Evolutionary conservation across 805 yeast species (phyloP).

Genomic region (Lachancea meyersii): DNA sequence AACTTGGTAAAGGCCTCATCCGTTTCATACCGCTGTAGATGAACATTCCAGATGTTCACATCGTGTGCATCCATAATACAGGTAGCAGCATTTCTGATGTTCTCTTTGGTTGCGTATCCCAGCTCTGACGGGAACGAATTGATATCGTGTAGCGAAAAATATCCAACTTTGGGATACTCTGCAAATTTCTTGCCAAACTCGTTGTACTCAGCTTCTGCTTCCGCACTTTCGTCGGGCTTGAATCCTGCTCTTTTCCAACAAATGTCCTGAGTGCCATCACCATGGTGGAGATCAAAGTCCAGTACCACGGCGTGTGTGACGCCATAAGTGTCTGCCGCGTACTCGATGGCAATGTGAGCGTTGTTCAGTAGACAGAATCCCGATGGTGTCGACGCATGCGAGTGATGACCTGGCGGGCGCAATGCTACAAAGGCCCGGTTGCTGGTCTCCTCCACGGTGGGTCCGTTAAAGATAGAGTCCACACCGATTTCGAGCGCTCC

Average conservation of each 20-base stretch:
- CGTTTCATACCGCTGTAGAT: slow-evolving; percentile 56
- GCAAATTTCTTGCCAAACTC: slow-evolving; percentile 42
- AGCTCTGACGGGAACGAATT: slow-evolving; percentile 80
- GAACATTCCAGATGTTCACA: slow-evolving; percentile 78
- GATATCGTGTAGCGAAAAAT: slow-evolving; percentile 78
- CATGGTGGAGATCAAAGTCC: slow-evolving; percentile 83
- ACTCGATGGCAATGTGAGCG: slow-evolving; percentile 74
- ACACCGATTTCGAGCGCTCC: slow-evolving; percentile 71
- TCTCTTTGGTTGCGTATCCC: slow-evolving; percentile 67
- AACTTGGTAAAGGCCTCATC: slow-evolving; percentile 60
- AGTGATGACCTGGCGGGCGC: slow-evolving; percentile 85
- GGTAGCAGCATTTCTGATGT: slow-evolving; percentile 68
- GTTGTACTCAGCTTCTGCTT: slow-evolving; percentile 35
- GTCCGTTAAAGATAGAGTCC: slow-evolving; percentile 43
- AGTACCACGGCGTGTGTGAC: slow-evolving; percentile 77
- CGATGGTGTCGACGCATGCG: slow-evolving; percentile 75
- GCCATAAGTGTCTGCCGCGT: slow-evolving; percentile 54
- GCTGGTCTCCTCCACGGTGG: slow-evolving; percentile 31
- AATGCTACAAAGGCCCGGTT: slow-evolving; percentile 58
- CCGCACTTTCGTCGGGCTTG: slow-evolving; percentile 29
- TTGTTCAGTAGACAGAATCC: slow-evolving; percentile 80
- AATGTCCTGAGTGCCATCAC: slow-evolving; percentile 84
- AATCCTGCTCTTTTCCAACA: slow-evolving; percentile 65
- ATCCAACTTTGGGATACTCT: slow-evolving; percentile 59
- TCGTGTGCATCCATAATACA: slow-evolving; percentile 73